These are phyloP conservation scores for Zizania latifolia DNA, from an alignment of 176 grass and related monocot genomes.

Conservation along the genomic window DNA sequence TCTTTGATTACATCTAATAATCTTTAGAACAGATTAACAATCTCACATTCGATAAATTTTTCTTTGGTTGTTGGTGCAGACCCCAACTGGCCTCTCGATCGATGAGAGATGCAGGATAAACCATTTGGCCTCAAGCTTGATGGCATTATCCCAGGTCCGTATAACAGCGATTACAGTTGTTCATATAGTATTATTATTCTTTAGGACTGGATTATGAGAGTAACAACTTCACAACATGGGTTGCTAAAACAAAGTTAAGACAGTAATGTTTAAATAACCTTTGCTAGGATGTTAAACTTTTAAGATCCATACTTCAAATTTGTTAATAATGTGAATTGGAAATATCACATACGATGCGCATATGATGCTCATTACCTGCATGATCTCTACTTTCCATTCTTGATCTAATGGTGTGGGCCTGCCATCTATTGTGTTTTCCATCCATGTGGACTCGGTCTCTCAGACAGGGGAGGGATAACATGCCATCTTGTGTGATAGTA, in stretches of 20 bases:
- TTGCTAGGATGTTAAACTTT: slow-evolving; percentile 8
- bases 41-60: slow-evolving; percentile 10
- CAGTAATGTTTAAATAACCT: not conserved
- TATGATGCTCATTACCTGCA: not conserved
- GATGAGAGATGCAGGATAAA: slow-evolving; percentile 88
- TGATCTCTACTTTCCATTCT: not conserved
- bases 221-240: not conserved
- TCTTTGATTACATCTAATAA: not conserved
- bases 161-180: not conserved
- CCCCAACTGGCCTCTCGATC: slow-evolving; percentile 43
- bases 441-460: not conserved
- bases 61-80: slow-evolving; percentile 50
- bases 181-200: not conserved
- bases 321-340: not conserved
- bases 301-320: slow-evolving; percentile 3
- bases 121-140: slow-evolving; percentile 65
- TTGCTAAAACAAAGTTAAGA: slow-evolving; percentile 7
- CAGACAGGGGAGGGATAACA: not conserved
- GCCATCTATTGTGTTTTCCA: not conserved
- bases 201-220: not conserved
- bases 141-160: slow-evolving; percentile 61
- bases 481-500: not conserved
- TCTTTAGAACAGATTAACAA: not conserved
- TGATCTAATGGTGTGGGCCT: not conserved
- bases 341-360: not conserved